These are phyloP conservation scores for Leucosporidium creatinivorum DNA, from an alignment of 768 basidiomycete species.

Conservation along the genomic window DNA sequence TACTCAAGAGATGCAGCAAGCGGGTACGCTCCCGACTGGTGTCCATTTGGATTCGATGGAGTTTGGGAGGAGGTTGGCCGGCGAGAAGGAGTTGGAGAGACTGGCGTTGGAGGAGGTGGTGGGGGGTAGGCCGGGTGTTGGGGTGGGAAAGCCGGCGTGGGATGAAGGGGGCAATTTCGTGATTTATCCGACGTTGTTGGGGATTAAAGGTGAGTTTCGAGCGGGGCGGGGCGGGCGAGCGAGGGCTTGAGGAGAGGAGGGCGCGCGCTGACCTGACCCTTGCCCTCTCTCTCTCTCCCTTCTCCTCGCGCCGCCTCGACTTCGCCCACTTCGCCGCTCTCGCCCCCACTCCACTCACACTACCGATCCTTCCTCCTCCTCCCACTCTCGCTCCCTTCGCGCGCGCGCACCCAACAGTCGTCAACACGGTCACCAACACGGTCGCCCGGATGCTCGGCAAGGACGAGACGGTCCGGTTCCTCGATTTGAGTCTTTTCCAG, in stretches of 20 bases:
- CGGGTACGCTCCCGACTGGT: conserved; percentile 54
- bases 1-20: conserved; percentile 98
- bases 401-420: conserved; percentile 51
- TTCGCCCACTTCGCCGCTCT: too few relatives aligned
- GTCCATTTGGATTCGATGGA: conserved; percentile 93
- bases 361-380: too few relatives aligned
- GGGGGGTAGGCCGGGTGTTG: conserved; percentile 51
- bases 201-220: conserved; percentile 71
- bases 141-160: conserved; percentile 76
- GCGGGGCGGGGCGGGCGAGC: too few relatives aligned
- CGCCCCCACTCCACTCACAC: too few relatives aligned
- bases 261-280: too few relatives aligned
- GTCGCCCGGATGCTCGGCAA: conserved; percentile 82
- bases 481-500: conserved; percentile 84
- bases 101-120: conserved; percentile 30
- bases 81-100: conserved; percentile 75
- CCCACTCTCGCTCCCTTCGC: neutral
- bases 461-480: conserved; percentile 83
- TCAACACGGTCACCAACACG: conserved; percentile 89
- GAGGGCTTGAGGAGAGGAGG: too few relatives aligned
- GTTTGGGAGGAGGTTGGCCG: conserved; percentile 46
- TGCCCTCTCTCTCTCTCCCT: too few relatives aligned
- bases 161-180: conserved; percentile 95
- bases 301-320: too few relatives aligned
- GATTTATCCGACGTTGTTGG: conserved; percentile 84